phyloP scores from a whole-genome alignment of 2,329 filamentous ascomycete genomes.

The Phyllosticta paracitricarpa region DNA sequence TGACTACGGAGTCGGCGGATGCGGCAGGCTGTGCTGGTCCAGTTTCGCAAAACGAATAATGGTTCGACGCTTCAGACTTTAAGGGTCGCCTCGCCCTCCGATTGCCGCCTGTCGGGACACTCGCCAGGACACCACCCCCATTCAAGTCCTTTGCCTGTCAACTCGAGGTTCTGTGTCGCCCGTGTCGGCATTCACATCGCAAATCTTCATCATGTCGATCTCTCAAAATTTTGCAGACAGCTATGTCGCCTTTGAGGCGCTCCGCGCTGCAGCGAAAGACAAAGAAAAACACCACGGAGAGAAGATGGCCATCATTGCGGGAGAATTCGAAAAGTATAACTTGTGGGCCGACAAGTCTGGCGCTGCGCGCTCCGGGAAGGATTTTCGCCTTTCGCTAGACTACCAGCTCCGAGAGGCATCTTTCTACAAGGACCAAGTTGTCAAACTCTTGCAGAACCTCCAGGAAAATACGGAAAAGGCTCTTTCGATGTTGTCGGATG shows the following conservation, averaged over 20 bases:
- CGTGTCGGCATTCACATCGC: neutral
- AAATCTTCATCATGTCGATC: neutral
- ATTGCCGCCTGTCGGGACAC: neutral
- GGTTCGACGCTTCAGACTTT: neutral
- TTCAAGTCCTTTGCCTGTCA: neutral
- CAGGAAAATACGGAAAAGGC: neutral
- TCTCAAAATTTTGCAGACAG: neutral
- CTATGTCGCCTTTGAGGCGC: neutral
- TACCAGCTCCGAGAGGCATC: slow-evolving; percentile 15
- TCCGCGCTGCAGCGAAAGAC: neutral
- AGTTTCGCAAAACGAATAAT: neutral
- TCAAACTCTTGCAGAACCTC: neutral
- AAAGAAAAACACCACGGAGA: neutral
- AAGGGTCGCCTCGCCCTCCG: neutral
- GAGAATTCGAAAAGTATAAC: slow-evolving; percentile 13
- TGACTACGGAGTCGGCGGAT: neutral
- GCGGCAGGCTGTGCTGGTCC: neutral
- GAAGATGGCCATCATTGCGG: neutral
- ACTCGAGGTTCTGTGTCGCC: neutral
- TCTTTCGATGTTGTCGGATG: neutral
- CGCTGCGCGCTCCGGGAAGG: slow-evolving; percentile 10
- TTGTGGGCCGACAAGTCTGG: slow-evolving; percentile 16
- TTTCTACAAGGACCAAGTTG: slow-evolving; percentile 12
- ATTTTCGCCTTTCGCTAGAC: slow-evolving; percentile 13
- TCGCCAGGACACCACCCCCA: neutral